A percentile compares a stretch with the other conserved stretches of the same genome.
phyloP scores from a whole-genome alignment of 768 basidiomycete genomes.

The Naganishia vaughanmartiniae region DNA sequence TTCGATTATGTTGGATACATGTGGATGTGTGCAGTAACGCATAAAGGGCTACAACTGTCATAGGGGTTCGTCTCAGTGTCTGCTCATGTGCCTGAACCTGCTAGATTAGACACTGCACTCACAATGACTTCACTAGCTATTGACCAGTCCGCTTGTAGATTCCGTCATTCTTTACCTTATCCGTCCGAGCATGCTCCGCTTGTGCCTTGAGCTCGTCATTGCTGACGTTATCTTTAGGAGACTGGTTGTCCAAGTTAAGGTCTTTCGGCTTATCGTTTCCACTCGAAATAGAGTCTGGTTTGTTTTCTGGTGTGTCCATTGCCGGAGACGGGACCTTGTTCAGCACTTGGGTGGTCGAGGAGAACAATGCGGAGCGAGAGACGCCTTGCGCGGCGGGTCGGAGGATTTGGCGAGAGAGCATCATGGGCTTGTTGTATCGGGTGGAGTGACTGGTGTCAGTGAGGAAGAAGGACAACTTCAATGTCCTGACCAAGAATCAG shows the following conservation, averaged over 20 bases:
- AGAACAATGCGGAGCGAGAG: not conserved
- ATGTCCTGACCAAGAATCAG: not conserved
- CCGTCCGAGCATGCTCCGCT: not conserved
- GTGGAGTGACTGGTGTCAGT: not conserved
- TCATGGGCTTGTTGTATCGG: not conserved
- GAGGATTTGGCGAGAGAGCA: slow-evolving; percentile 11
- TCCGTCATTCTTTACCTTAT: slow-evolving; percentile 19
- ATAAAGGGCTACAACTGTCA: not conserved
- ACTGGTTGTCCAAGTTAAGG: not conserved
- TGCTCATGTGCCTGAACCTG: not conserved
- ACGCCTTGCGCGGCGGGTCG: slow-evolving; percentile 13
- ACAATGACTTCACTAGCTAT: not conserved
- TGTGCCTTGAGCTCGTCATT: slow-evolving; percentile 7
- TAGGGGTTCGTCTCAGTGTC: not conserved
- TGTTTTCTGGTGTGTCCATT: slow-evolving; percentile 30
- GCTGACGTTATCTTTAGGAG: not conserved
- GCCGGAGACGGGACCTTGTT: slow-evolving; percentile 23
- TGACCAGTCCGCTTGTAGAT: slow-evolving; percentile 20
- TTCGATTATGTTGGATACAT: not conserved
- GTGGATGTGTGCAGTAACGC: not conserved
- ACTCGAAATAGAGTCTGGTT: slow-evolving; percentile 24
- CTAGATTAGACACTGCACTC: not conserved
- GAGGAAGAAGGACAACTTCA: not conserved
- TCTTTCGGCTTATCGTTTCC: slow-evolving; percentile 5
- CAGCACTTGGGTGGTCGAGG: not conserved